Base-by-base conservation (phyloP, 192 early-diverging fungal genomes). In the Podila epicladia region DNA sequence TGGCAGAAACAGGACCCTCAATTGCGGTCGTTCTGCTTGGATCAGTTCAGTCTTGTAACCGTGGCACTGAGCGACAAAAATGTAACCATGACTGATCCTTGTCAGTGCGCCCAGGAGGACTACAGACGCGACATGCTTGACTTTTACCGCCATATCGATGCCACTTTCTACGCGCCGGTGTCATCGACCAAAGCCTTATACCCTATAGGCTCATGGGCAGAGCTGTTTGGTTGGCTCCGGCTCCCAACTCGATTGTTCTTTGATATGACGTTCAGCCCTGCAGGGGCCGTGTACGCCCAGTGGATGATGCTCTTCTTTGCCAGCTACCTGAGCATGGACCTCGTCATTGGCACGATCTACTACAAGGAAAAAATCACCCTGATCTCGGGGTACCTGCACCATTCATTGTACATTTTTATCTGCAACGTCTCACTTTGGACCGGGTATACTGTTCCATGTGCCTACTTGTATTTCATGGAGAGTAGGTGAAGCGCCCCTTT, bases 251-350 rank as follows among this genome's bases (percentile, higher is more conserved):
- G 20, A 1, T 11, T 55, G 2, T 55, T 55, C 17, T 26, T 55
- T 2, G 22, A 55, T 4, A 55, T n/a, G n/a, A 55, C n/a, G 9
- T 26, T 55, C 53, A 55, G 20, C 8, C 53, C 53, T n/a, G 53
- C n/a, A 9, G 24, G 0, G n/a, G 24, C 53, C 2, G 22, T 17
- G 17, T 24, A 24, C 5, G 24, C 22, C 11, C n/a, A 55, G 17
- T 55, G 53, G 53, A 26, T 55, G 53, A 55, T 55, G 20, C 53
- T 55, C n/a, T 55, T 55, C 24, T 55, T 55, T 5, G 53, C 53
- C 20, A 11, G n/a, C 8, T 55, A 55, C 53, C 17, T 55, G 53
- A 24, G 20, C 11, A n/a, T 24, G 24, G 53, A 55, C 53, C 53
- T 55, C 22, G 24, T 55, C 53, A 3, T 55, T n/a, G 22, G 53